Evolutionary conservation across 371 early-diverging fungal genomes (phyloP).

Genomic region (Apophysomyces trapeziformis): DNA sequence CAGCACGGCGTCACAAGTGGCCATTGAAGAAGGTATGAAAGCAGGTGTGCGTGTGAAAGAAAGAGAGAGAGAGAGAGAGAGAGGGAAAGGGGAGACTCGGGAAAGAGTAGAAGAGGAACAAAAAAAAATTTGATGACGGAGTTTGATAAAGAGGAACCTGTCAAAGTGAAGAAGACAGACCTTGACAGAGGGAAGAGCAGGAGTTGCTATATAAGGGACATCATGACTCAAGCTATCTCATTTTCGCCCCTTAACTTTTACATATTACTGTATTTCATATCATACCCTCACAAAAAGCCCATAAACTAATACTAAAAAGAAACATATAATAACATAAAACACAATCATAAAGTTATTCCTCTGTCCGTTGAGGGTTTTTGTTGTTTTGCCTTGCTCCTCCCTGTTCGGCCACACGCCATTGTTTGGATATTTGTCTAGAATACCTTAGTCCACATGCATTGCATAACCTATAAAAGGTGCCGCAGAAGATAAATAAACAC

Average conservation of each 20-base stretch:
- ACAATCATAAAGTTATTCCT: background rate
- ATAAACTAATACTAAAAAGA: too few species aligned
- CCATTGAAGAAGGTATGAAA: slow-evolving; percentile 20
- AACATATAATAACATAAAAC: too few species aligned
- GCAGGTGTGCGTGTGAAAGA: background rate
- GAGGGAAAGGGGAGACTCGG: background rate
- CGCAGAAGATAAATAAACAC: slow-evolving; percentile 7
- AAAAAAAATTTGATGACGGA: slow-evolving; percentile 11
- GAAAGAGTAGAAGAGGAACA: background rate
- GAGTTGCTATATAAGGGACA: too few species aligned
- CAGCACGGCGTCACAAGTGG: slow-evolving; percentile 40
- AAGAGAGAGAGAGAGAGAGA: slow-evolving; percentile 8
- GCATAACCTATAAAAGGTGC: slow-evolving; percentile 55
- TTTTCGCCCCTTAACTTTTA: too few species aligned
- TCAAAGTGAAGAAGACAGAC: background rate
- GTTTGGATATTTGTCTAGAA: slow-evolving; percentile 38
- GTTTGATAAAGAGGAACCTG: background rate
- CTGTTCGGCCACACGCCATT: slow-evolving; percentile 8
- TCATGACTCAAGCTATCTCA: too few species aligned
- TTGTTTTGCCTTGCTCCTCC: background rate
- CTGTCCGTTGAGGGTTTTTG: background rate
- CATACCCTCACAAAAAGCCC: too few species aligned
- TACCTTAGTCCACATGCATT: slow-evolving; percentile 82
- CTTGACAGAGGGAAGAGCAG: too few species aligned
- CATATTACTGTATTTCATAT: too few species aligned